phyloP scores from a whole-genome alignment of 2,329 filamentous ascomycete genomes.

The Pseudogymnoascus sp. region DNA sequence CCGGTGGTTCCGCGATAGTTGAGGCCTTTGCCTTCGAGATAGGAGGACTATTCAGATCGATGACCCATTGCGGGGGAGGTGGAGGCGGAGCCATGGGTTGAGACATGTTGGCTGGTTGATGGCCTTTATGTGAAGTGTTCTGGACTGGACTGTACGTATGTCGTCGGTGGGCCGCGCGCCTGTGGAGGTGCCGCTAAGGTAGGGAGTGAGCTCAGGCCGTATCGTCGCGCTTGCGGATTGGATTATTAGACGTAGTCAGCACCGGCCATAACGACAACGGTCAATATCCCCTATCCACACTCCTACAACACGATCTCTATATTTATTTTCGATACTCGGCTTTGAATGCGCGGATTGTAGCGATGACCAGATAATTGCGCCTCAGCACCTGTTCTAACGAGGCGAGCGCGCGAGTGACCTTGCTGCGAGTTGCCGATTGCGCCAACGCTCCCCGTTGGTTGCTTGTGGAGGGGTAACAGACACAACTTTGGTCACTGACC shows the following conservation, averaged over 20 bases:
- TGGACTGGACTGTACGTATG: conserved; percentile 2
- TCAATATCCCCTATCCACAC: background rate
- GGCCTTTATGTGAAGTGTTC: conserved; percentile 3
- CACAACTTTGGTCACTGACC: conserved; percentile 10
- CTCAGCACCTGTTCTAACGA: conserved; percentile 4
- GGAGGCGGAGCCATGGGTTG: conserved; percentile 33
- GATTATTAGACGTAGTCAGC: conserved; percentile 10
- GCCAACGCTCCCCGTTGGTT: conserved; percentile 10
- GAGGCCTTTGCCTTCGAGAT: conserved; percentile 56
- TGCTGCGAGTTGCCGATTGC: conserved; percentile 4
- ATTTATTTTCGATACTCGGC: background rate
- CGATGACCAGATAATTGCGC: conserved; percentile 6
- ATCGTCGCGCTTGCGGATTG: conserved; percentile 8
- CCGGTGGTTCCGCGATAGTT: conserved; percentile 76
- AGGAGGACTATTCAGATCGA: conserved; percentile 67
- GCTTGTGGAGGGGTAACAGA: conserved; percentile 24
- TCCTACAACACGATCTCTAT: background rate
- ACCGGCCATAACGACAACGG: background rate
- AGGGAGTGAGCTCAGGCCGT: conserved; percentile 6
- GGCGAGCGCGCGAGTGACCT: background rate
- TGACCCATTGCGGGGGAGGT: conserved; percentile 70
- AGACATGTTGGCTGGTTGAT: conserved; percentile 13
- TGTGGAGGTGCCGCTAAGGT: conserved; percentile 9
- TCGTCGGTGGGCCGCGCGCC: conserved; percentile 3
- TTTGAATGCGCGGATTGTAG: background rate